Evolutionary conservation across 331 rosid genomes (phyloP).

Genomic region (Quercus tomentella): DNA sequence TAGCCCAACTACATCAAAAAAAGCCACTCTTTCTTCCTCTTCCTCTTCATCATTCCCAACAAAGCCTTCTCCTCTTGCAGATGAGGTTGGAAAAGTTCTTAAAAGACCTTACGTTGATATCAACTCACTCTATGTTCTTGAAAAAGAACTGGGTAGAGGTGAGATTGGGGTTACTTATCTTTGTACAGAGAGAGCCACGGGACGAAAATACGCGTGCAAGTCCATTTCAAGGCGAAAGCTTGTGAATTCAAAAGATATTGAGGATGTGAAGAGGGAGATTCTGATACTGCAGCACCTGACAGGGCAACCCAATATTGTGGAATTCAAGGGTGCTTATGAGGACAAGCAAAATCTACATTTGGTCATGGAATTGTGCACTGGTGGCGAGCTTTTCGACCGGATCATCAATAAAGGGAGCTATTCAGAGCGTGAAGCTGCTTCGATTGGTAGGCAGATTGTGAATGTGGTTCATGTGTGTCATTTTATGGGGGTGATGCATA

Average conservation of each 20-base stretch:
- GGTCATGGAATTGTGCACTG: constrained; percentile 84
- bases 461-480: constrained; percentile 94
- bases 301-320: constrained; percentile 85
- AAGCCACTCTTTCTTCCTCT: constrained; percentile 15
- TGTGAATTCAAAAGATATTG: constrained; percentile 28
- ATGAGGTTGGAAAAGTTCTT: constrained; percentile 43
- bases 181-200: constrained; percentile 59
- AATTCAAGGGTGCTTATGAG: constrained; percentile 83
- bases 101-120: constrained; percentile 52
- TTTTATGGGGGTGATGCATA: constrained; percentile 97
- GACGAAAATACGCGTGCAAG: constrained; percentile 70
- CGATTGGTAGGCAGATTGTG: constrained; percentile 54
- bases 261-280: constrained; percentile 61
- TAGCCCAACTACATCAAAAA: constrained; percentile 8
- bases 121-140: constrained; percentile 34
- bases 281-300: constrained; percentile 71
- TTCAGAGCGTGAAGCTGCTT: constrained; percentile 69
- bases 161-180: constrained; percentile 72
- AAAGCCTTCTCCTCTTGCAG: not conserved
- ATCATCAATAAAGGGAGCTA: constrained; percentile 55
- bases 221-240: constrained; percentile 57
- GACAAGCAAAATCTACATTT: constrained; percentile 58
- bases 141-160: constrained; percentile 78
- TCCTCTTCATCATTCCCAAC: not conserved
- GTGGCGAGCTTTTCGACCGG: constrained; percentile 90